phyloP scores from a whole-genome alignment of 2,329 filamentous ascomycete species.

The Fusarium pseudoanthophilum region DNA sequence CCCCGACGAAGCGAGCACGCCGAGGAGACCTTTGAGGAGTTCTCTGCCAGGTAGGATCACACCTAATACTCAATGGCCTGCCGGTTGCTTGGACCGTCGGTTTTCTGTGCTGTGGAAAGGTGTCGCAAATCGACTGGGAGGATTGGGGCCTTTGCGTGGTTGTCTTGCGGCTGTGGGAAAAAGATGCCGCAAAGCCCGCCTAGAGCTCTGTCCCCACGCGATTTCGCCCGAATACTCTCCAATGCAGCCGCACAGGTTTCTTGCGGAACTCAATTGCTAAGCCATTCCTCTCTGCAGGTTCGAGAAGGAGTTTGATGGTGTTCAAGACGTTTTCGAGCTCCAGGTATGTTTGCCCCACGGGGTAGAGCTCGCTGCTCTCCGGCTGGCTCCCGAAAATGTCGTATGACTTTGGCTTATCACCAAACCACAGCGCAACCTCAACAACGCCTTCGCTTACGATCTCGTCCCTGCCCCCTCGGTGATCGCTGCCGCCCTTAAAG shows the following conservation, averaged over 20 bases:
- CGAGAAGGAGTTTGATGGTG: slow-evolving; percentile 98
- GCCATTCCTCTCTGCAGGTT: slow-evolving; percentile 70
- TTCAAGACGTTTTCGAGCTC: slow-evolving; percentile 99
- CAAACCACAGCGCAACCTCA: slow-evolving; percentile 79
- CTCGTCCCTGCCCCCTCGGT: slow-evolving; percentile 95
- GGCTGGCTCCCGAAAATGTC: slow-evolving; percentile 42
- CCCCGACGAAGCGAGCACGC: slow-evolving; percentile 72
- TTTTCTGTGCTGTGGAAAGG: neutral
- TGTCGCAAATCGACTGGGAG: neutral
- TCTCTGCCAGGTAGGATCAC: slow-evolving; percentile 86
- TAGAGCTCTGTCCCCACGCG: slow-evolving; percentile 40
- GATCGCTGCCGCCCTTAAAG: slow-evolving; percentile 89
- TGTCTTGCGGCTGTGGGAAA: slow-evolving; percentile 25
- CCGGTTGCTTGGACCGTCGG: neutral
- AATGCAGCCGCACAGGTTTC: slow-evolving; percentile 37
- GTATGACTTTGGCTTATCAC: slow-evolving; percentile 48
- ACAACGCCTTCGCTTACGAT: slow-evolving; percentile 99
- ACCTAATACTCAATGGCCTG: slow-evolving; percentile 29
- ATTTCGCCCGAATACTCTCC: slow-evolving; percentile 44
- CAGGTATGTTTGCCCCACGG: slow-evolving; percentile 72
- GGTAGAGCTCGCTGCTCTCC: slow-evolving; percentile 37
- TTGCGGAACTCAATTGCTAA: slow-evolving; percentile 46
- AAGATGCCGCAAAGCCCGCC: slow-evolving; percentile 45
- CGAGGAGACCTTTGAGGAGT: slow-evolving; percentile 99
- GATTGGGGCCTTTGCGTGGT: slow-evolving; percentile 9